A percentile compares a stretch with the other conserved stretches of the same genome.
Conservation (phyloP, 2,329 filamentous ascomycete genomes). For the Aspergillus tubingensis region DNA sequence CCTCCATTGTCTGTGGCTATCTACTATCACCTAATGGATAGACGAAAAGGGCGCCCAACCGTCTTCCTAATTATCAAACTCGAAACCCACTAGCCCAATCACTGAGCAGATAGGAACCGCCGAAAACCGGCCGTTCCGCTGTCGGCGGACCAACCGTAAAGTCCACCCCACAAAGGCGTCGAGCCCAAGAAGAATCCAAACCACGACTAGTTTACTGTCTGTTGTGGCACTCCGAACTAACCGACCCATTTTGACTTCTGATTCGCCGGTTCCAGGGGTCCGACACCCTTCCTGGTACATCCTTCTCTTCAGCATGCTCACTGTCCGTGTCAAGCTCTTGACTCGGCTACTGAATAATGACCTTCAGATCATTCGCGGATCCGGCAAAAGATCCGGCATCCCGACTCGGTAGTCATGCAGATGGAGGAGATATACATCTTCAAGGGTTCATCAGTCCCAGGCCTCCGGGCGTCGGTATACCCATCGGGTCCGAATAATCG, state of each 20-base stretch:
- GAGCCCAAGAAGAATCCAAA: not conserved
- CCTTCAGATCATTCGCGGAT: not conserved
- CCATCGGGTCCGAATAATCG: not conserved
- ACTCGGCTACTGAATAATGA: not conserved
- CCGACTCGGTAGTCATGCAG: constrained; percentile 16
- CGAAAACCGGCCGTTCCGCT: not conserved
- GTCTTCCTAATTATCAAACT: not conserved
- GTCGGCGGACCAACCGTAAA: not conserved
- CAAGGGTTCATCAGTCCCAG: not conserved
- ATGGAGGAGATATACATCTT: not conserved
- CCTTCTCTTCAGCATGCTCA: not conserved
- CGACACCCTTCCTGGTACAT: not conserved
- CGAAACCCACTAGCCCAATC: not conserved
- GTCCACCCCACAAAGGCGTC: not conserved
- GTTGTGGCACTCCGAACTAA: not conserved
- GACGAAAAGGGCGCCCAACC: not conserved
- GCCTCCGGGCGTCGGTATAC: not conserved
- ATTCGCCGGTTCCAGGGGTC: not conserved
- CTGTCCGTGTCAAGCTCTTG: not conserved
- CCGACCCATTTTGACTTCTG: not conserved
- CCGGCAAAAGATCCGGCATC: constrained; percentile 13
- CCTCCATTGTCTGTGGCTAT: not conserved
- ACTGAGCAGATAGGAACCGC: not conserved
- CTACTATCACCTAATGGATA: no score
- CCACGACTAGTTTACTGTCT: not conserved